Base-by-base conservation (phyloP, 257 asterid genomes). In the Verbascum thapsus region DNA sequence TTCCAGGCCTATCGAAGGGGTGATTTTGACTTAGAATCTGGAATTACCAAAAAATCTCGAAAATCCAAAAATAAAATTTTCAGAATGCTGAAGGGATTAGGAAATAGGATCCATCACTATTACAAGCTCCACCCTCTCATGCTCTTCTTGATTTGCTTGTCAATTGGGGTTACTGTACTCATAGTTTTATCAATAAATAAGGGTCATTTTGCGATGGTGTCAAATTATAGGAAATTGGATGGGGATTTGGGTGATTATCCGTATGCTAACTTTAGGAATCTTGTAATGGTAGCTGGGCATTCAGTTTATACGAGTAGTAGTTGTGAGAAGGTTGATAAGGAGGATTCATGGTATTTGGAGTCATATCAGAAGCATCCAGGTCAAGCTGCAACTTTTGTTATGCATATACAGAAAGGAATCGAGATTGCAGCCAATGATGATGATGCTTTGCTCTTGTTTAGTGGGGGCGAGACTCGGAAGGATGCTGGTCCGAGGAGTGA, bases 281-380 rank as follows among this genome's bases (percentile, higher is more conserved):
- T 92, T 61, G 97, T 92, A 48, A 89, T 92, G 96, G 96, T 92
- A 8, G 99, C 97, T 10, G 99, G 99, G n/a, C 99, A 92, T 82
- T 92, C 99, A 7, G 85, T 92, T 70, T 92, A 92, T 57, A 85
- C 85, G 4, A 89, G 99, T 72, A 87, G 86, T 78, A 87, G 82
- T 47, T 92, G 97, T 72, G 88, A 87, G 74, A 87, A 81, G 75
- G 96, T 78, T 58, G 99, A 92, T 58, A 83, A 77, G 74, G 99
- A 92, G 78, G 86, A 83, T 76, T 78, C 97, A 68, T 92, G 99
- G 99, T 89, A 70, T 76, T 64, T 92, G 79, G 99, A 89, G 58
- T 58, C 95, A 4, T 92, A 92, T 73, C 99, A 89, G 77, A 92
- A 75, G 90, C 87, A 92, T 83, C 85, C 86, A 16, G 99, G 99